phyloP scores from a whole-genome alignment of 305 asterid species.

The Coffea humblotiana region DNA sequence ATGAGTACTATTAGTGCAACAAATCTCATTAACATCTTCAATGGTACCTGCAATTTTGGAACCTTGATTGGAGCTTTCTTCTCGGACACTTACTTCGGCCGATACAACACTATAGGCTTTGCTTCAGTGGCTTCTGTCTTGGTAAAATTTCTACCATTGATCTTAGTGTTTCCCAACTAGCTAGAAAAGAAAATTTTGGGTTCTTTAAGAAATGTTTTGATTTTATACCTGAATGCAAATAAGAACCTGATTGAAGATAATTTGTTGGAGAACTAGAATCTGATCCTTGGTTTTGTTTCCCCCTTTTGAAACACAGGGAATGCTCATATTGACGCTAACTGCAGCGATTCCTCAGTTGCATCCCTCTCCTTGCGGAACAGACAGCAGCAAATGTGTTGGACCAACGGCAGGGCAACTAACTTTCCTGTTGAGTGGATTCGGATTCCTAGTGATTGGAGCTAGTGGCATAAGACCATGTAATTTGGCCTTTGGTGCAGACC shows the following conservation, averaged over 20 bases:
- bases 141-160: background rate
- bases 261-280: background rate
- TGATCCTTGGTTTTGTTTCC: background rate
- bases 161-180: no score
- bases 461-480: constrained; percentile 27
- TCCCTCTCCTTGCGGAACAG: constrained; percentile 9
- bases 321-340: background rate
- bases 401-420: constrained; percentile 20
- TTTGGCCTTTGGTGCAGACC: constrained; percentile 29
- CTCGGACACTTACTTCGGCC: background rate
- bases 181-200: no score
- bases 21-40: background rate
- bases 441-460: constrained; percentile 16
- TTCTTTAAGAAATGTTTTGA: no score
- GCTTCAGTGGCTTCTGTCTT: background rate
- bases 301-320: background rate
- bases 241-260: no score
- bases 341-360: background rate
- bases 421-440: constrained; percentile 14
- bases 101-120: background rate
- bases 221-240: no score
- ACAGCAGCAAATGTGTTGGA: background rate
- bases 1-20: background rate
- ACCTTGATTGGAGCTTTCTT: background rate
- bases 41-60: background rate